Evolutionary conservation across 306 rosid species (phyloP).

Genomic region (Delonix regia): DNA sequence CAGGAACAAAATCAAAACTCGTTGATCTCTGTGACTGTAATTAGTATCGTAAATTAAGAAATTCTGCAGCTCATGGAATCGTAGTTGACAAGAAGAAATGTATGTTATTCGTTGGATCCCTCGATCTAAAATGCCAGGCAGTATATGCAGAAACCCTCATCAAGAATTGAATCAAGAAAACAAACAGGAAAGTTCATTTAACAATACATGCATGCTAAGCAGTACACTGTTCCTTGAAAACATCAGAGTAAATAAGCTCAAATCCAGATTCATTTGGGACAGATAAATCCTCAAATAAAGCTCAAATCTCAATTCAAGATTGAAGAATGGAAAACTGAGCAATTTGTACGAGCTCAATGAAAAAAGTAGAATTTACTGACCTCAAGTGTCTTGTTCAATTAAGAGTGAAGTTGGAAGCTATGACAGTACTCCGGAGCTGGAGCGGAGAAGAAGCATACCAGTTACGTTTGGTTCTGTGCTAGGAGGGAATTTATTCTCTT

Average conservation of each 20-base stretch:
- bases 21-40: background rate
- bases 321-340: background rate
- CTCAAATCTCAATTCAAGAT: too few relatives aligned
- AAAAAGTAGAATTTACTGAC: slow-evolving; percentile 23
- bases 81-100: background rate
- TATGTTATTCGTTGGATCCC: background rate
- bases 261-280: too few relatives aligned
- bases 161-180: background rate
- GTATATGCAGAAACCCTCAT: background rate
- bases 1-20: background rate
- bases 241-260: too few relatives aligned
- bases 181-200: too few relatives aligned
- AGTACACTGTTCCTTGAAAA: background rate
- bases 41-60: too few relatives aligned
- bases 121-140: background rate
- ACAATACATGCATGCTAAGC: background rate
- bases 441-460: too few relatives aligned
- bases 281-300: too few relatives aligned
- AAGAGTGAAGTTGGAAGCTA: slow-evolving; percentile 32
- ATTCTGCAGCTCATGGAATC: too few relatives aligned
- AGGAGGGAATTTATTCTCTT: background rate
- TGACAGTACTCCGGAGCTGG: too few relatives aligned
- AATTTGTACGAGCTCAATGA: slow-evolving; percentile 4
- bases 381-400: slow-evolving; percentile 1
- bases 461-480: too few relatives aligned